Evolutionary conservation across 2,329 filamentous ascomycete species (phyloP).

Genomic region (Ilyonectria destructans): DNA sequence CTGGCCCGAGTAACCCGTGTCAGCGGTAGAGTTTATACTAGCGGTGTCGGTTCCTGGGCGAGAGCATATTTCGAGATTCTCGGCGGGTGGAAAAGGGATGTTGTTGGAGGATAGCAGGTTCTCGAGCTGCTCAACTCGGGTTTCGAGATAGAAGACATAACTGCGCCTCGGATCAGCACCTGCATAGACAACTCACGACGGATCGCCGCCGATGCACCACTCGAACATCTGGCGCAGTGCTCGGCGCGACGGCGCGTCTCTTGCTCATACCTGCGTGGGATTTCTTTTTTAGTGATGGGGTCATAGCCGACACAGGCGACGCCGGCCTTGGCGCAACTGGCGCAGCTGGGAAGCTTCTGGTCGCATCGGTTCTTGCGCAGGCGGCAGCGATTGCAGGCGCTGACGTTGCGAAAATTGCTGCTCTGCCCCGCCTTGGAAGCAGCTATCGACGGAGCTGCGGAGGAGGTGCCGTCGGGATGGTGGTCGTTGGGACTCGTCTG

Average conservation of each 20-base stretch:
- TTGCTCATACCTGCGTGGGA: slow-evolving; percentile 84
- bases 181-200: slow-evolving; percentile 5
- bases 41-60: slow-evolving; percentile 60
- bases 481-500: slow-evolving; percentile 46
- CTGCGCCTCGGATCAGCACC: slow-evolving; percentile 59
- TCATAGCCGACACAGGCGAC: slow-evolving; percentile 96
- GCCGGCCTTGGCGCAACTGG: slow-evolving; percentile 92
- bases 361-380: slow-evolving; percentile 96
- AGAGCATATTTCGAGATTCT: slow-evolving; percentile 77
- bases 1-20: slow-evolving; percentile 54
- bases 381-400: slow-evolving; percentile 93
- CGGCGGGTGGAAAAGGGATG: slow-evolving; percentile 80
- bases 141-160: slow-evolving; percentile 97
- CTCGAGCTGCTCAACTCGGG: slow-evolving; percentile 88
- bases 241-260: slow-evolving; percentile 27
- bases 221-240: slow-evolving; percentile 1
- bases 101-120: slow-evolving; percentile 78
- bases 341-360: slow-evolving; percentile 91
- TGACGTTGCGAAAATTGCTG: slow-evolving; percentile 87
- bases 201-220: slow-evolving; percentile 10
- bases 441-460: slow-evolving; percentile 44
- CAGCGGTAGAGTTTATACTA: slow-evolving; percentile 52
- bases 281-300: slow-evolving; percentile 95
- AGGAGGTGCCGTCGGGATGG: slow-evolving; percentile 53
- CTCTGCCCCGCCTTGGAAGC: slow-evolving; percentile 69